phyloP scores from a whole-genome alignment of 176 grass and related monocot genomes.

The Olyra latifolia region DNA sequence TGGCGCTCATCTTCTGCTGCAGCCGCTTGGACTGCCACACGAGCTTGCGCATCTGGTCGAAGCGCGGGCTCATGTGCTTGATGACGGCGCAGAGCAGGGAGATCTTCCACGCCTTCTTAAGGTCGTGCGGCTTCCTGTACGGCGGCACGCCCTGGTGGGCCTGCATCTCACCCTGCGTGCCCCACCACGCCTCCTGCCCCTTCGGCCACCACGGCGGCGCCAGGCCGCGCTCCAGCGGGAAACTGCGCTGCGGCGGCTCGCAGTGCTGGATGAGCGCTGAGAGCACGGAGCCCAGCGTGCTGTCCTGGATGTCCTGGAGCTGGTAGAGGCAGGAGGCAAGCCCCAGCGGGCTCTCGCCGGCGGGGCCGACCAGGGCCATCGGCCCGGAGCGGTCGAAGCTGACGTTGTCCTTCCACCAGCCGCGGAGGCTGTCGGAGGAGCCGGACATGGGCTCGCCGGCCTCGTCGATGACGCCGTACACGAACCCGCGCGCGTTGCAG shows the following conservation, averaged over 20 bases:
- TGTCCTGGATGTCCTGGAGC: constrained; percentile 63
- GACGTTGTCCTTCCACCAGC: constrained; percentile 75
- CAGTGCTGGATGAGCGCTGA: constrained; percentile 78
- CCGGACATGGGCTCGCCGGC: constrained; percentile 59
- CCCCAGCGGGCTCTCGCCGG: background rate
- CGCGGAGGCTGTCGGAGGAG: constrained; percentile 65
- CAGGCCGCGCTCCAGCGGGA: constrained; percentile 55
- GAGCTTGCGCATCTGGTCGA: constrained; percentile 60
- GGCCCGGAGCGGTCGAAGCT: constrained; percentile 64
- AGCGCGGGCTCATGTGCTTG: constrained; percentile 75
- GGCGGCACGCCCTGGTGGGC: constrained; percentile 55
- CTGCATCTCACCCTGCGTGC: constrained; percentile 52
- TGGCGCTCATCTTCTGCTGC: constrained; percentile 70
- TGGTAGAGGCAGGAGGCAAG: constrained; percentile 32
- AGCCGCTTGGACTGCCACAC: constrained; percentile 75
- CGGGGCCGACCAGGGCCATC: constrained; percentile 9
- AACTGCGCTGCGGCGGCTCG: constrained; percentile 63
- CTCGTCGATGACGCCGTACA: constrained; percentile 74
- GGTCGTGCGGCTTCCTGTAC: constrained; percentile 86
- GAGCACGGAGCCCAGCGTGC: constrained; percentile 64
- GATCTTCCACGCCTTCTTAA: constrained; percentile 85
- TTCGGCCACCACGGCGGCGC: constrained; percentile 83
- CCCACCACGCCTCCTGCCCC: constrained; percentile 71
- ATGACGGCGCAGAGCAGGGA: constrained; percentile 66
- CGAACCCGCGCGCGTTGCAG: constrained; percentile 79